Conservation (phyloP, 257 asterid genomes). For the Salvia splendens region DNA sequence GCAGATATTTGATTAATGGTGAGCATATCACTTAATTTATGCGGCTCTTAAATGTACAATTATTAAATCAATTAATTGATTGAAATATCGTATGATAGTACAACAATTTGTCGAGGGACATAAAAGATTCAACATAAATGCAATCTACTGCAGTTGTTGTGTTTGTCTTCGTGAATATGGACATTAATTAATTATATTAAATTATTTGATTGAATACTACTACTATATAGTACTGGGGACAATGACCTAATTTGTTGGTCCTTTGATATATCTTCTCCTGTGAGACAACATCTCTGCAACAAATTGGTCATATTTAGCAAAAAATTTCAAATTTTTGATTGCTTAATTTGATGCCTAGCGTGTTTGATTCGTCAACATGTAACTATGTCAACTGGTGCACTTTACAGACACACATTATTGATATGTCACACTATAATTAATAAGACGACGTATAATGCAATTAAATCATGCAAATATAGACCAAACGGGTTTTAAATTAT, state of each 20-base stretch:
- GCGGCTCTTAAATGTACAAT: too few species aligned
- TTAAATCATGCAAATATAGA: background rate
- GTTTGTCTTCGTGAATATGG: background rate
- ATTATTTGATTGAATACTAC: too few species aligned
- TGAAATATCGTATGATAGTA: too few species aligned
- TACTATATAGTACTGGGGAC: constrained; percentile 1
- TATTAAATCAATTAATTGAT: too few species aligned
- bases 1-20: too few species aligned
- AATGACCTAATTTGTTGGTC: constrained; percentile 27
- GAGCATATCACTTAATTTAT: too few species aligned
- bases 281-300: constrained; percentile 31
- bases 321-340: constrained; percentile 1
- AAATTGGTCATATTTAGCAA: constrained; percentile 34
- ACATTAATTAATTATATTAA: background rate
- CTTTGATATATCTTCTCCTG: constrained; percentile 12
- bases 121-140: constrained; percentile 20
- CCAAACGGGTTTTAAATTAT: background rate
- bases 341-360: constrained; percentile 24
- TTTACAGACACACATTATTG: constrained; percentile 8
- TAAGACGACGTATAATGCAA: background rate
- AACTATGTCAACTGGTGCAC: constrained; percentile 31
- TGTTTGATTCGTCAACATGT: constrained; percentile 7
- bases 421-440: constrained; percentile 11
- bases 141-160: constrained; percentile 10
- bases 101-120: background rate